Conservation (phyloP, 1,284 basidiomycete species). For the Fomitiporia mediterranea region DNA sequence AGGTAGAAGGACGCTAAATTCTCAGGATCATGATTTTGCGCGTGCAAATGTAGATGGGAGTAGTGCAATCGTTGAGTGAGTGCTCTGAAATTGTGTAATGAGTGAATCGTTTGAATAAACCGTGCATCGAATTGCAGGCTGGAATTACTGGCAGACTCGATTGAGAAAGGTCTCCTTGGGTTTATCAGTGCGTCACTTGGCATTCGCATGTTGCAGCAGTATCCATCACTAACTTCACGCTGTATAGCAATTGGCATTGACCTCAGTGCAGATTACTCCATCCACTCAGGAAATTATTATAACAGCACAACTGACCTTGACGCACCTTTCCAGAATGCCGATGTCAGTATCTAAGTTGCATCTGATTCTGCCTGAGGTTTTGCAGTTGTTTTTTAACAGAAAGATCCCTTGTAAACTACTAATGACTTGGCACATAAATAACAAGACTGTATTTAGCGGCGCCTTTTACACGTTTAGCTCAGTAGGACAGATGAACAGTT, state of each 20-base stretch:
- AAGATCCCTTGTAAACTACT: too few relatives aligned
- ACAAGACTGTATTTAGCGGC: too few relatives aligned
- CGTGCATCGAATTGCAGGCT: conserved; percentile 8
- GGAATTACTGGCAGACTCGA: conserved; percentile 4
- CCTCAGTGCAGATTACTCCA: conserved; percentile 13
- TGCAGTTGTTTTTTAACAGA: too few relatives aligned
- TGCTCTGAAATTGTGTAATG: neutral
- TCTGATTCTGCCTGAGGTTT: too few relatives aligned
- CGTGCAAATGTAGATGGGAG: conserved; percentile 28
- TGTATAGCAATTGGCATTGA: conserved; percentile 16
- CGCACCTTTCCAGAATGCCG: neutral
- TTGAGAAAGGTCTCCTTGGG: conserved; percentile 15
- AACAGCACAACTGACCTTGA: conserved; percentile 5
- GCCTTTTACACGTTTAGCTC: too few relatives aligned
- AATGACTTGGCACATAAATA: too few relatives aligned
- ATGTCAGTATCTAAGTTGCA: neutral
- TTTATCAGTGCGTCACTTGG: conserved; percentile 17
- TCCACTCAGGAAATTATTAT: conserved; percentile 15
- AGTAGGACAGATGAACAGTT: too few relatives aligned
- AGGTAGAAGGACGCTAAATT: conserved; percentile 27
- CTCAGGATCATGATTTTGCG: conserved; percentile 26
- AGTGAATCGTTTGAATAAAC: neutral
- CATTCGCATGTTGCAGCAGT: neutral
- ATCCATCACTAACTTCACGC: neutral
- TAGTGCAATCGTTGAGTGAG: conserved; percentile 29